Conservation (phyloP, 2,329 filamentous ascomycete species). For the Stagonosporopsis chrysanthemi region DNA sequence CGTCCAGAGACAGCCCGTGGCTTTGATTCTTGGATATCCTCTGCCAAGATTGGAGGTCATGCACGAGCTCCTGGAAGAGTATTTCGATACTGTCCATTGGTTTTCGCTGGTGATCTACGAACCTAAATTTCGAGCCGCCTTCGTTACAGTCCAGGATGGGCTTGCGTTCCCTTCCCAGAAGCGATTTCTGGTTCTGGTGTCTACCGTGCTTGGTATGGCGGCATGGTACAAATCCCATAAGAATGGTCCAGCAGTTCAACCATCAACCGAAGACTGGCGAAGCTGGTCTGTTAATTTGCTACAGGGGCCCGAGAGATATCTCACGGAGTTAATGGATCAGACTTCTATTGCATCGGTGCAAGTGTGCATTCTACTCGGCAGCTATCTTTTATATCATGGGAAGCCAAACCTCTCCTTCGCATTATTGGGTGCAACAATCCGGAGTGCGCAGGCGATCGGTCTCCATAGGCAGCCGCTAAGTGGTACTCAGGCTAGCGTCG, state of each 20-base stretch:
- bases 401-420: slow-evolving; percentile 52
- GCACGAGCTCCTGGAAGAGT: slow-evolving; percentile 49
- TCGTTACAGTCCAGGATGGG: slow-evolving; percentile 45
- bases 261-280: slow-evolving; percentile 22
- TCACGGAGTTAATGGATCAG: slow-evolving; percentile 54
- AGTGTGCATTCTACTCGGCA: slow-evolving; percentile 51
- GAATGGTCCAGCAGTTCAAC: slow-evolving; percentile 11
- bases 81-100: slow-evolving; percentile 55
- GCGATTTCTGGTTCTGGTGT: slow-evolving; percentile 49
- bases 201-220: slow-evolving; percentile 50
- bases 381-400: slow-evolving; percentile 54
- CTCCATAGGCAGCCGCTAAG: slow-evolving; percentile 41
- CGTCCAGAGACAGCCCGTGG: slow-evolving; percentile 32
- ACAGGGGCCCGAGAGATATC: slow-evolving; percentile 42
- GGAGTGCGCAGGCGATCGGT: slow-evolving; percentile 46
- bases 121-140: slow-evolving; percentile 49
- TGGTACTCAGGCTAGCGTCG: slow-evolving; percentile 34
- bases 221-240: slow-evolving; percentile 50
- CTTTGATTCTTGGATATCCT: slow-evolving; percentile 11
- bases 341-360: slow-evolving; percentile 50
- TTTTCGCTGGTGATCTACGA: slow-evolving; percentile 56
- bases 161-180: slow-evolving; percentile 45
- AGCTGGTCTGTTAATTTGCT: slow-evolving; percentile 27
- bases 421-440: slow-evolving; percentile 50
- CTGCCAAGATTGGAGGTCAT: slow-evolving; percentile 43